Conservation (phyloP, 2,329 filamentous ascomycete genomes). For the Pleomassaria siparia region DNA sequence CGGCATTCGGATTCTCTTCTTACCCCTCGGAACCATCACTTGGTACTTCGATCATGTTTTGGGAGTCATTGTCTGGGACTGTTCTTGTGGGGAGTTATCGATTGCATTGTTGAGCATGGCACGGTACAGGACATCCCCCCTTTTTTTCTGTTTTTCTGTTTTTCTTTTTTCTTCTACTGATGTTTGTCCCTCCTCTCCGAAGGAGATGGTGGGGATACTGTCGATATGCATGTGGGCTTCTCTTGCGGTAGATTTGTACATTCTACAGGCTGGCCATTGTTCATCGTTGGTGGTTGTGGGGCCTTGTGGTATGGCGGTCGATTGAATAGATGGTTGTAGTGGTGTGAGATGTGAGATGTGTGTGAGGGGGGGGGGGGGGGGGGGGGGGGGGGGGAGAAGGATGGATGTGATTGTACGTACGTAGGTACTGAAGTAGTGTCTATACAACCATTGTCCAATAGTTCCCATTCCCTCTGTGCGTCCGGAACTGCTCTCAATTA, state of each 20-base stretch:
- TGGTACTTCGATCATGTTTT: not conserved
- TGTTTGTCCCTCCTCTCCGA: not conserved
- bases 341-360: not conserved
- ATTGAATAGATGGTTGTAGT: too few species aligned
- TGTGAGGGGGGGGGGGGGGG: not conserved
- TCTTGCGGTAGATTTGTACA: not conserved
- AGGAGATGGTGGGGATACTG: not conserved
- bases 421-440: not conserved
- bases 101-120: conserved; percentile 1
- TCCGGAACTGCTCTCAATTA: too few species aligned
- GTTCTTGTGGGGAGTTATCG: not conserved
- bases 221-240: not conserved
- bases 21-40: too few species aligned
- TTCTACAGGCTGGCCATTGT: too few species aligned
- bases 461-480: too few species aligned
- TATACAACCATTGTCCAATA: not conserved
- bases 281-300: not conserved
- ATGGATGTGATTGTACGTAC: not conserved
- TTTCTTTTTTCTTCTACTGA: not conserved
- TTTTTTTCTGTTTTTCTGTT: too few species aligned
- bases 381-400: not conserved
- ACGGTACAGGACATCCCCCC: not conserved
- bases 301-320: too few species aligned
- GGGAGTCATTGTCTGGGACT: too few species aligned
- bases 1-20: not conserved